phyloP scores from a whole-genome alignment of 495 filamentous ascomycete genomes.

The Penicillium psychrofluorescens region DNA sequence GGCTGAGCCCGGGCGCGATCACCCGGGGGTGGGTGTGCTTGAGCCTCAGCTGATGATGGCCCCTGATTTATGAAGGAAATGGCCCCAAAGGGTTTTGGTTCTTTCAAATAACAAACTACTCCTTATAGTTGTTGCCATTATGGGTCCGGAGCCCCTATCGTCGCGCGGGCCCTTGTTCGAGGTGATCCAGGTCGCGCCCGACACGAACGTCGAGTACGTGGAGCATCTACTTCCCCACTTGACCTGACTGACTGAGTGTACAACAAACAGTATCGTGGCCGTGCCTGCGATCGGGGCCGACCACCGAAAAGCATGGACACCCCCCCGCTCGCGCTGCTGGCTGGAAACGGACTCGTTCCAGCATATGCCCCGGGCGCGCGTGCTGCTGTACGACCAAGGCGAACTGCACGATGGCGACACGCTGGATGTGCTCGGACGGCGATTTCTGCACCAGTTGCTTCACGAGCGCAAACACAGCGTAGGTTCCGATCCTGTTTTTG shows the following conservation, averaged over 20 bases:
- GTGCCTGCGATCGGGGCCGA: conserved; percentile 38
- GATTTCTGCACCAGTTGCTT: conserved; percentile 40
- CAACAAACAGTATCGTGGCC: conserved; percentile 28
- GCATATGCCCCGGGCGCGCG: conserved; percentile 35
- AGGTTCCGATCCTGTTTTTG: neutral
- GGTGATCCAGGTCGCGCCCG: conserved; percentile 2
- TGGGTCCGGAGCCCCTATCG: neutral
- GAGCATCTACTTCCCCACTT: neutral
- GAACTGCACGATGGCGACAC: conserved; percentile 37
- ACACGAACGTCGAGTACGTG: conserved; percentile 36
- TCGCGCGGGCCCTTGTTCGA: conserved; percentile 11
- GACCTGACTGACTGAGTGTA: neutral
- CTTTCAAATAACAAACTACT: neutral
- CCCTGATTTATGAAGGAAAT: neutral
- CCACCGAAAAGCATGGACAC: conserved; percentile 28
- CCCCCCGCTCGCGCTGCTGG: conserved; percentile 16
- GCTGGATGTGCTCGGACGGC: conserved; percentile 41
- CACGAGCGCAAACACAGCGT: conserved; percentile 22
- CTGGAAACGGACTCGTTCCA: conserved; percentile 16
- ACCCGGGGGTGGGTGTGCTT: neutral
- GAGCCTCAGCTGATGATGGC: conserved; percentile 14
- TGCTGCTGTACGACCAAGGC: conserved; percentile 51
- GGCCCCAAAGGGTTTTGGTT: neutral
- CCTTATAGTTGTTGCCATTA: neutral
- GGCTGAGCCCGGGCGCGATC: conserved; percentile 10